Evolutionary conservation across 495 filamentous ascomycete species (phyloP).

Genomic region (Daldinia concentrica): DNA sequence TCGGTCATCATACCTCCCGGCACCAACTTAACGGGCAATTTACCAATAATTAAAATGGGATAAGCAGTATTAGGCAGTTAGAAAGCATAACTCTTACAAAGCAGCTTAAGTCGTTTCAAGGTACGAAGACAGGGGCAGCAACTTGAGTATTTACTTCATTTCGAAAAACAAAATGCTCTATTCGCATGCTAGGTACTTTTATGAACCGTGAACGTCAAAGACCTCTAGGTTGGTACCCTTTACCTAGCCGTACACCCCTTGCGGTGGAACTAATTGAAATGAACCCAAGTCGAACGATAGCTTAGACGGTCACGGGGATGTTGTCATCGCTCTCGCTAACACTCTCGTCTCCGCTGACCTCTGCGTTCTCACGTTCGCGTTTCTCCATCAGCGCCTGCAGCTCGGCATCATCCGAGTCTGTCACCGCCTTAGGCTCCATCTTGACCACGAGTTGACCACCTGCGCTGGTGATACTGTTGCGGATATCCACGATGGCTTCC

Average conservation of each 20-base stretch:
- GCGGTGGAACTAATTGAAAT: constrained; percentile 28
- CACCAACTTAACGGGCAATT: not conserved
- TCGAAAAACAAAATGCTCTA: constrained; percentile 37
- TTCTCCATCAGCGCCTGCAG: constrained; percentile 99
- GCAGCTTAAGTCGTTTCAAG: not conserved
- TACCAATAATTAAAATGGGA: not conserved
- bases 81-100: not conserved
- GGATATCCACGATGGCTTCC: constrained; percentile 85
- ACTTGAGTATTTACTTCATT: constrained; percentile 25
- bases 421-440: constrained; percentile 99
- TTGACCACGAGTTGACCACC: constrained; percentile 84
- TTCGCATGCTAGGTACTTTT: constrained; percentile 45
- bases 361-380: constrained; percentile 95
- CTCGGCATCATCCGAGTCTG: constrained; percentile 96
- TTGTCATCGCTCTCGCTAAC: constrained; percentile 91
- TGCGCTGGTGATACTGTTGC: constrained; percentile 73
- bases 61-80: constrained; percentile 1
- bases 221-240: constrained; percentile 39
- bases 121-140: not conserved
- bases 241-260: constrained; percentile 34
- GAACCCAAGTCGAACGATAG: constrained; percentile 6
- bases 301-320: constrained; percentile 59
- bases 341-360: constrained; percentile 96
- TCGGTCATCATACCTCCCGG: not conserved
- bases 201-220: constrained; percentile 35